Evolutionary conservation across 2,329 filamentous ascomycete species (phyloP).

Genomic region (Plectosphaerella cucumerina): DNA sequence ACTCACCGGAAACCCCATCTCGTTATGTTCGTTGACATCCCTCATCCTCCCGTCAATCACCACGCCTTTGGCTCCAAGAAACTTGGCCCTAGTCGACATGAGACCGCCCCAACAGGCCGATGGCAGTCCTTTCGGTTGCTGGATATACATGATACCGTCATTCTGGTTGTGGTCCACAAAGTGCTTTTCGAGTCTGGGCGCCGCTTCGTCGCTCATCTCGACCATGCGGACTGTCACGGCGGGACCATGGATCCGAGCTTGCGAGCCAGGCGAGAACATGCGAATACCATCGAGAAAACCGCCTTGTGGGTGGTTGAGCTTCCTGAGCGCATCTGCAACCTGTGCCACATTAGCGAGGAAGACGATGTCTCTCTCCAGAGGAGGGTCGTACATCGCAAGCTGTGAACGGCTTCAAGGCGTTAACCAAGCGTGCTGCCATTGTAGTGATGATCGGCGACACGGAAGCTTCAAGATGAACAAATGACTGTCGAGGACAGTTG

Average conservation of each 20-base stretch:
- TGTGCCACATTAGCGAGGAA: background rate
- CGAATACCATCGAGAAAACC: constrained; percentile 19
- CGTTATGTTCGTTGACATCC: constrained; percentile 22
- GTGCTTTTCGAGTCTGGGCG: constrained; percentile 20
- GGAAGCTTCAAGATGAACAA: background rate
- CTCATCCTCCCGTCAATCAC: constrained; percentile 22
- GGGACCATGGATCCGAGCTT: constrained; percentile 22
- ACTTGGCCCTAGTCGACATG: constrained; percentile 23
- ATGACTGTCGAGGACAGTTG: background rate
- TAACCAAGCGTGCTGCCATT: background rate
- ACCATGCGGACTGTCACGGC: constrained; percentile 25
- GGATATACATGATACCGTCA: constrained; percentile 21
- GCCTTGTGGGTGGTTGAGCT: constrained; percentile 21
- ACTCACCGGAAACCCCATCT: constrained; percentile 13
- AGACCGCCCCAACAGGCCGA: constrained; percentile 23
- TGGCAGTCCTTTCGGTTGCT: constrained; percentile 19
- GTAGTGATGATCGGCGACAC: background rate
- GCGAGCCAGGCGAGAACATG: constrained; percentile 16
- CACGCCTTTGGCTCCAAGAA: constrained; percentile 18
- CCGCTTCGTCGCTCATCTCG: constrained; percentile 14
- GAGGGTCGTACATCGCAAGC: background rate
- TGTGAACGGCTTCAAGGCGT: background rate
- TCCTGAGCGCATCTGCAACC: constrained; percentile 21
- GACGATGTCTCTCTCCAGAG: background rate
- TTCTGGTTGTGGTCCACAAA: constrained; percentile 22